Conservation (phyloP, 352 stramenopile genomes). For the Globisporangium recalcitrans region DNA sequence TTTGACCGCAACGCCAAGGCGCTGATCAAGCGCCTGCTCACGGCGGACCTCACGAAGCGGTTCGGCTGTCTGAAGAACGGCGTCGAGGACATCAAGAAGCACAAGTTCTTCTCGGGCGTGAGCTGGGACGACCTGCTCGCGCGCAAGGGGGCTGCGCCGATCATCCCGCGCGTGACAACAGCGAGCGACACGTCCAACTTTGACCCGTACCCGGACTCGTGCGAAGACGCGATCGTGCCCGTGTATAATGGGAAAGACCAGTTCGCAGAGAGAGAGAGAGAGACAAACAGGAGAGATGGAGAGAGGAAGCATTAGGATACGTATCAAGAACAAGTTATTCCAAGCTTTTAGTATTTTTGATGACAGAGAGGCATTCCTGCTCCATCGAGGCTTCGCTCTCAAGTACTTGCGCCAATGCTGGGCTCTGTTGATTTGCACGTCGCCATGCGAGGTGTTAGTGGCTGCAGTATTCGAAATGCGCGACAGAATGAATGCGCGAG, state of each 20-base stretch:
- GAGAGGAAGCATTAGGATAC: slow-evolving; percentile 2
- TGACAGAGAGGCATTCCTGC: neutral
- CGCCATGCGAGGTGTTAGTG: neutral
- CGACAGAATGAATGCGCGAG: neutral
- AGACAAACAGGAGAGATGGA: neutral
- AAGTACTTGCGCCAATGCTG: neutral
- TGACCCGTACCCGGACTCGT: slow-evolving; percentile 93
- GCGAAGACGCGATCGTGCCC: slow-evolving; percentile 87
- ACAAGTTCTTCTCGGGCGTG: slow-evolving; percentile 94
- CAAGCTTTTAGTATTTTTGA: slow-evolving; percentile 12
- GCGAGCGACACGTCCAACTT: slow-evolving; percentile 96
- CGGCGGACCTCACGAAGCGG: slow-evolving; percentile 94
- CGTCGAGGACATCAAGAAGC: slow-evolving; percentile 94
- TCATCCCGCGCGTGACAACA: slow-evolving; percentile 89
- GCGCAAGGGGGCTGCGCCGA: slow-evolving; percentile 88
- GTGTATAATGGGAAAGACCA: slow-evolving; percentile 91
- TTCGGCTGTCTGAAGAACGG: slow-evolving; percentile 96
- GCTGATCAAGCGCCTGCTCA: slow-evolving; percentile 96
- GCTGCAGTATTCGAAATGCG: neutral
- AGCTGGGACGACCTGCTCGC: slow-evolving; percentile 90
- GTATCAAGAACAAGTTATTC: slow-evolving; percentile 5
- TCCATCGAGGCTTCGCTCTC: neutral
- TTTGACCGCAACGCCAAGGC: slow-evolving; percentile 95
- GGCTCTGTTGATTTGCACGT: neutral
- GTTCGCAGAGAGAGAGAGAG: slow-evolving; percentile 42